Conservation (phyloP, 768 basidiomycete species). For the Rhizopogon rudus region DNA sequence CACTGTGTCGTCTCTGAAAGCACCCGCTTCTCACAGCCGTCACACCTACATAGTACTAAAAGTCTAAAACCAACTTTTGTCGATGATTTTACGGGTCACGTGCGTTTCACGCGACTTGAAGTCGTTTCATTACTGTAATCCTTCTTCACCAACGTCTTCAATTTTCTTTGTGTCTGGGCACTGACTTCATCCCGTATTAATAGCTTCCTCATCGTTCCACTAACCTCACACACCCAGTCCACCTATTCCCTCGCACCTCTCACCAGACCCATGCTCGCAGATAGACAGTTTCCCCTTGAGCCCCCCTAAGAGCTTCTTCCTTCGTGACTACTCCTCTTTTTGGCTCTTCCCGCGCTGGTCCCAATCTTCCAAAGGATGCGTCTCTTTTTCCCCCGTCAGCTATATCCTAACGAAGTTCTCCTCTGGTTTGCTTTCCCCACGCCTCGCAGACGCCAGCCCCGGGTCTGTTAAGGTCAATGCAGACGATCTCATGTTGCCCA, state of each 20-base stretch:
- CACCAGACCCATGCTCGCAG: conserved; percentile 43
- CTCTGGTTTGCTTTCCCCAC: conserved; percentile 36
- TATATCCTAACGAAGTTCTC: conserved; percentile 79
- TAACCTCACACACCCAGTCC: conserved; percentile 34
- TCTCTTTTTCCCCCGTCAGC: conserved; percentile 49
- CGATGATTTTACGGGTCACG: too few relatives aligned
- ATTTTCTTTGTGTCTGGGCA: too few relatives aligned
- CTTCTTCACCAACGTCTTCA: too few relatives aligned
- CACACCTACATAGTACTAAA: too few relatives aligned
- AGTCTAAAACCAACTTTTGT: too few relatives aligned
- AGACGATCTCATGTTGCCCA: background rate
- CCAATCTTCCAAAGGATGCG: conserved; percentile 5
- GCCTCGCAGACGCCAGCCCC: conserved; percentile 28
- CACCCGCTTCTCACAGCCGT: too few relatives aligned
- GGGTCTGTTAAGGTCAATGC: conserved; percentile 24
- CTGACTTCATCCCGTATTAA: background rate
- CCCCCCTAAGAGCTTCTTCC: conserved; percentile 29
- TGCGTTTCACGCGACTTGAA: too few relatives aligned
- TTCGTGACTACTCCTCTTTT: conserved; percentile 25
- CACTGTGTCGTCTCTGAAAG: too few relatives aligned
- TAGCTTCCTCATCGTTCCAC: conserved; percentile 21
- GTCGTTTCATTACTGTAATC: too few relatives aligned
- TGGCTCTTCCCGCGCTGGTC: conserved; percentile 11
- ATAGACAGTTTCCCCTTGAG: conserved; percentile 30
- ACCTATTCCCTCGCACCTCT: conserved; percentile 42